Base-by-base conservation (phyloP, 108 stramenopile genomes). In the Aureococcus anophagefferens region DNA sequence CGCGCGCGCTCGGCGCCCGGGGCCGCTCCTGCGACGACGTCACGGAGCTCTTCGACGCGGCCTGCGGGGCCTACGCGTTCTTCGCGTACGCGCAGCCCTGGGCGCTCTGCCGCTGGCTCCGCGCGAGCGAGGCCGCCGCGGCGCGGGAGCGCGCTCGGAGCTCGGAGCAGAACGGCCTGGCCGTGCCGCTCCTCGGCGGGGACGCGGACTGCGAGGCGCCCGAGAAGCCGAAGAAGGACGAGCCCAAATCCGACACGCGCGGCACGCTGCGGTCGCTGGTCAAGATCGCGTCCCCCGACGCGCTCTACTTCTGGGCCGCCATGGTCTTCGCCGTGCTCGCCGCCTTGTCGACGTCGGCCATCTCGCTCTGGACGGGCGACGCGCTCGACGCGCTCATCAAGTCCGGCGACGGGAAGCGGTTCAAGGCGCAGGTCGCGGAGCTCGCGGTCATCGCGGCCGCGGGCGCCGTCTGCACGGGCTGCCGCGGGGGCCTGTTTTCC, bases 381-480 rank as follows among this genome's bases (percentile, higher is more conserved):
- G 82, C 83, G 18, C 68, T 88, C 25, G 85, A 88, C 70, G 75
- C 78, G 4, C 70, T 88, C 64, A 66, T 75, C 34, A 71, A 64
- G 5, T 76, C 80, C 32, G 34, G 65, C 32, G 73, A 85, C 59
- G 79, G 85, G 5, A 81, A 83, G 4, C 81, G 80, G 0, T 88
- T 88, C 74, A 70, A 78, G 68, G 45, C 66, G 9, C 84, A 83
- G 72, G 75, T 86, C 17, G 62, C 75, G 64, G 71, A 79, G 15
- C 74, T 88, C 4, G 74, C 84, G 30, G 46, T 84, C 5, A 80
- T 72, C 3, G 80, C 88, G 7, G 68, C 83, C 46, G 36, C 77
- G n/a, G 77, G 84, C 28, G 88, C 85, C n/a, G 70, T 87, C 33
- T 90, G 88, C 74, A 83, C 85, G n/a, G 89, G 88, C 11, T 31